phyloP scores from a whole-genome alignment of 75 land plant genomes.

The Sequoia sempervirens region DNA sequence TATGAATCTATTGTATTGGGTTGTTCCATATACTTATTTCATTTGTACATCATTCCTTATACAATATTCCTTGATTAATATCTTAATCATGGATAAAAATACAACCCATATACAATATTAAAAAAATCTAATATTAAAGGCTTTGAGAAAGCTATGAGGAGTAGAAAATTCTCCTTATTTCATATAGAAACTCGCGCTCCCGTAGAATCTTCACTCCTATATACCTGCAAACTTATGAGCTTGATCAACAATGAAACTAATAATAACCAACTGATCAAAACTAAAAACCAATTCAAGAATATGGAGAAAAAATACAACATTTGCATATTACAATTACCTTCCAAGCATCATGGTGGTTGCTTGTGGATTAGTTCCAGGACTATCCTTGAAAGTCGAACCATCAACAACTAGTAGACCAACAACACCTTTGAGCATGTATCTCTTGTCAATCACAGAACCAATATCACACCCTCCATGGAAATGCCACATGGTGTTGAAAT shows the following conservation, averaged over 20 bases:
- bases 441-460: constrained; percentile 4
- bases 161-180: neutral
- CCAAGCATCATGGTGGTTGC: constrained; percentile 14
- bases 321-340: neutral
- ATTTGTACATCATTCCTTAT: no score
- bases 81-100: no score
- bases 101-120: no score
- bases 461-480: constrained; percentile 10
- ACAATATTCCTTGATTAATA: no score
- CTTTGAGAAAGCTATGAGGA: no score
- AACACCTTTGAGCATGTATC: neutral
- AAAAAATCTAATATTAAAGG: no score
- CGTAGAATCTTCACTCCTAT: neutral
- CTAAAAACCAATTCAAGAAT: neutral
- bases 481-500: constrained; percentile 11
- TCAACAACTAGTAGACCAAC: constrained; percentile 9
- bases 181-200: neutral
- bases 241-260: no score
- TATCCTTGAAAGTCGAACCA: constrained; percentile 5
- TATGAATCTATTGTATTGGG: no score
- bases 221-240: neutral
- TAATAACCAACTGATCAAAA: no score
- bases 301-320: no score
- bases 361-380: constrained; percentile 15
- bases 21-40: no score